Conservation (phyloP, 2,329 filamentous ascomycete genomes). For the Fusarium albidum region DNA sequence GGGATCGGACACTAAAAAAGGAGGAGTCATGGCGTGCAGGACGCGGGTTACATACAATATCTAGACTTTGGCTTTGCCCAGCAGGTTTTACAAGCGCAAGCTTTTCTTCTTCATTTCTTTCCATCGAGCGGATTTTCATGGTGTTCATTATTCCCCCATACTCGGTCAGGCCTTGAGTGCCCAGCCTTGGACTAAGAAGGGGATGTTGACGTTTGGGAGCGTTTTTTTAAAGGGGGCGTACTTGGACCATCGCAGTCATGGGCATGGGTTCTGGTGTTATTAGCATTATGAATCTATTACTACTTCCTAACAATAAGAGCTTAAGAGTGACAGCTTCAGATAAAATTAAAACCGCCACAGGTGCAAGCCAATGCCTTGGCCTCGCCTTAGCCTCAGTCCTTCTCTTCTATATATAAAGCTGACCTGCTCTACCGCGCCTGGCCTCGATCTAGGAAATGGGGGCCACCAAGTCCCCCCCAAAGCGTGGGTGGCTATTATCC, state of each 20-base stretch:
- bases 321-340: constrained; percentile 18
- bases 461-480: neutral
- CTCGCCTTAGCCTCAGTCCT: neutral
- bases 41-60: constrained; percentile 8
- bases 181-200: neutral
- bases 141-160: neutral
- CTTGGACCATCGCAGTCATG: neutral
- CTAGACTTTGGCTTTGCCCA: constrained; percentile 13
- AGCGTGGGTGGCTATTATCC: constrained; percentile 8
- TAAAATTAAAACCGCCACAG: constrained; percentile 13
- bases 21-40: constrained; percentile 16
- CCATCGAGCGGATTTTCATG: neutral
- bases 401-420: neutral
- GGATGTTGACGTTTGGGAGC: neutral
- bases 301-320: neutral
- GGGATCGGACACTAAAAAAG: constrained; percentile 10
- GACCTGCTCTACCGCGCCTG: neutral
- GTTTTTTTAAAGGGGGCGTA: constrained; percentile 11
- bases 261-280: neutral
- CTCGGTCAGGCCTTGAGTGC: neutral
- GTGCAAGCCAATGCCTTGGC: constrained; percentile 8
- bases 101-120: constrained; percentile 10
- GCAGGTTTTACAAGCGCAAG: constrained; percentile 16
- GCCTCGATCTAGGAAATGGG: neutral
- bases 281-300: neutral